These are phyloP conservation scores for Conringia planisiliqua DNA, from an alignment of 345 rosid genomes.

Conservation along the genomic window DNA sequence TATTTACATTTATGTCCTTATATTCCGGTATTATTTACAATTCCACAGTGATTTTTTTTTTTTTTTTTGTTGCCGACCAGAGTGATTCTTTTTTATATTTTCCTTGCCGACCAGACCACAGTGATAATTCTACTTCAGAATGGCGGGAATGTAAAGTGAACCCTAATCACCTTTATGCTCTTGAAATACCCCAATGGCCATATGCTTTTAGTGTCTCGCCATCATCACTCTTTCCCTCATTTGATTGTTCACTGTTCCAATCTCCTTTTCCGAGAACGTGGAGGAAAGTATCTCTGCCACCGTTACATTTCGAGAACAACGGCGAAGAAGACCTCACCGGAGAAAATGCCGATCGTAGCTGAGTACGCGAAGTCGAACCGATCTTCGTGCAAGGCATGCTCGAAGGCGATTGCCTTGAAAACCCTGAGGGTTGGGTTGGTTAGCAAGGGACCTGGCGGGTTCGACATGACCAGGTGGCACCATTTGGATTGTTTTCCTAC, in stretches of 20 bases:
- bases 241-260: background rate
- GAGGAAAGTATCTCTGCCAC: background rate
- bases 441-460: constrained; percentile 59
- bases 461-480: constrained; percentile 76
- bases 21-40: background rate
- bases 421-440: constrained; percentile 58
- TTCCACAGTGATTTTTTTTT: background rate
- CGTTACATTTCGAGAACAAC: background rate
- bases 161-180: constrained; percentile 8
- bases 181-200: constrained; percentile 8
- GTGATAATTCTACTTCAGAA: background rate
- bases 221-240: background rate
- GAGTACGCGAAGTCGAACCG: constrained; percentile 88
- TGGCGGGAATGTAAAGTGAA: constrained; percentile 25
- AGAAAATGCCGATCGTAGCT: constrained; percentile 40
- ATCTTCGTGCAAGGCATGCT: constrained; percentile 76
- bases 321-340: background rate
- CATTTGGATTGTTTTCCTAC: constrained; percentile 63
- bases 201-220: background rate
- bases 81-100: too few species aligned
- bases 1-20: background rate
- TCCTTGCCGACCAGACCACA: too few species aligned
- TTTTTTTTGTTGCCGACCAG: too few species aligned
- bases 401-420: constrained; percentile 46
- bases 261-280: background rate